A percentile compares a stretch with the other conserved stretches of the same genome.
These are phyloP conservation scores for Curvularia spicifera DNA, from an alignment of 2,329 filamentous ascomycete species.

Conservation along the genomic window DNA sequence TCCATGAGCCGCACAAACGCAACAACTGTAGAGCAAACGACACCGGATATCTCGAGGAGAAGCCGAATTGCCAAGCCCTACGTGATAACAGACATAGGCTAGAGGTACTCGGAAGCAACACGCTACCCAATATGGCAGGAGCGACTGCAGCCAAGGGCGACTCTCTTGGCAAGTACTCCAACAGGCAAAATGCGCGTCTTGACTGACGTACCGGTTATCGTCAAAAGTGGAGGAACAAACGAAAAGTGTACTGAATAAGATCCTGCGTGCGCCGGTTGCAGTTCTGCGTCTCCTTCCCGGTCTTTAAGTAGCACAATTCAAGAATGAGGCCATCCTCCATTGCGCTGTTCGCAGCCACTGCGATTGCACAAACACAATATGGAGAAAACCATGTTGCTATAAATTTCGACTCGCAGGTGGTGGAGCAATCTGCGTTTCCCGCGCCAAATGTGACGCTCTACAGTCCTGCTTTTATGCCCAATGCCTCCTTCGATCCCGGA, in stretches of 20 bases:
- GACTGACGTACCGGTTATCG: slow-evolving; percentile 29
- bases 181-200: slow-evolving; percentile 22
- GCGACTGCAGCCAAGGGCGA: slow-evolving; percentile 17
- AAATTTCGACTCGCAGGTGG: slow-evolving; percentile 37
- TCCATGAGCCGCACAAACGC: neutral
- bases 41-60: neutral
- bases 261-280: neutral
- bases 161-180: slow-evolving; percentile 29
- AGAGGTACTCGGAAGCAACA: neutral
- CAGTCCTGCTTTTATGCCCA: slow-evolving; percentile 42
- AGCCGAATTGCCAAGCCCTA: neutral
- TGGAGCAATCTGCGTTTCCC: slow-evolving; percentile 46
- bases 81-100: slow-evolving; percentile 8
- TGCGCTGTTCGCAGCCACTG: slow-evolving; percentile 21
- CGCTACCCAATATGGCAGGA: slow-evolving; percentile 24
- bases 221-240: slow-evolving; percentile 8
- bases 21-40: neutral
- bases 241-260: slow-evolving; percentile 1
- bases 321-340: slow-evolving; percentile 1
- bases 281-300: neutral
- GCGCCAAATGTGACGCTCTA: slow-evolving; percentile 39
- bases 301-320: neutral
- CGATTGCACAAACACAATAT: slow-evolving; percentile 36
- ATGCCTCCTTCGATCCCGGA: slow-evolving; percentile 35
- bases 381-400: slow-evolving; percentile 41